Percentiles rank a stretch among this genome's conserved stretches.
phyloP scores from a whole-genome alignment of 164 flowering plant genomes.

The Stephania yunnanensis region DNA sequence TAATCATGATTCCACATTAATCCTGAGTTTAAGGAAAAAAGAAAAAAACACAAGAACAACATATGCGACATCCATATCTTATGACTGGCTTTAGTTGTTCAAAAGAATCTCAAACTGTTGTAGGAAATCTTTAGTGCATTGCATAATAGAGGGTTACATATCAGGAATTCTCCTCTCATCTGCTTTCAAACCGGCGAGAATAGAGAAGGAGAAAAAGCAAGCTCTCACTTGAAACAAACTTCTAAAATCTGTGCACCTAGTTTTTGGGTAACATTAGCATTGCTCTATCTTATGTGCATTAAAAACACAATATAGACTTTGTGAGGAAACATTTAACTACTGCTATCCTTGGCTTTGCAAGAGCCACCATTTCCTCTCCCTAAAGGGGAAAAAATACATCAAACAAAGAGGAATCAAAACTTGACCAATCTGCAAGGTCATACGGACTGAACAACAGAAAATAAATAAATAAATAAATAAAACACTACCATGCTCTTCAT shows the following conservation, averaged over 20 bases:
- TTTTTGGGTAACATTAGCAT: too few relatives aligned
- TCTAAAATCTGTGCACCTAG: too few relatives aligned
- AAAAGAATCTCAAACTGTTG: background rate
- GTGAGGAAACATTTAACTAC: too few relatives aligned
- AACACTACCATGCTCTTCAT: conserved; percentile 76
- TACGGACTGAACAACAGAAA: background rate
- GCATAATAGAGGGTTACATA: background rate
- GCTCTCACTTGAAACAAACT: too few relatives aligned
- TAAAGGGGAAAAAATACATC: background rate
- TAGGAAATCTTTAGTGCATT: background rate
- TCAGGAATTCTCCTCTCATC: too few relatives aligned
- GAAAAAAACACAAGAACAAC: background rate
- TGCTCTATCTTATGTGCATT: too few relatives aligned
- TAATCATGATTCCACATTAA: background rate
- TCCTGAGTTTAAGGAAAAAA: background rate
- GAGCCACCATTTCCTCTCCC: too few relatives aligned
- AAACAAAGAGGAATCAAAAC: background rate
- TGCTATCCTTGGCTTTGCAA: too few relatives aligned
- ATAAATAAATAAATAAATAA: too few relatives aligned
- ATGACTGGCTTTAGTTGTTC: conserved; percentile 1
- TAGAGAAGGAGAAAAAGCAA: too few relatives aligned
- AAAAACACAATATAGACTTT: too few relatives aligned
- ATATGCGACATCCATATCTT: background rate
- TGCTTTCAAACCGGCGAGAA: too few relatives aligned
- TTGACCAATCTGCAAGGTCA: background rate